Evolutionary conservation across 78 protist genomes (phyloP), one percentile per base, ranked within the genome.

Genomic region (Chrysochromulina parva): DNA sequence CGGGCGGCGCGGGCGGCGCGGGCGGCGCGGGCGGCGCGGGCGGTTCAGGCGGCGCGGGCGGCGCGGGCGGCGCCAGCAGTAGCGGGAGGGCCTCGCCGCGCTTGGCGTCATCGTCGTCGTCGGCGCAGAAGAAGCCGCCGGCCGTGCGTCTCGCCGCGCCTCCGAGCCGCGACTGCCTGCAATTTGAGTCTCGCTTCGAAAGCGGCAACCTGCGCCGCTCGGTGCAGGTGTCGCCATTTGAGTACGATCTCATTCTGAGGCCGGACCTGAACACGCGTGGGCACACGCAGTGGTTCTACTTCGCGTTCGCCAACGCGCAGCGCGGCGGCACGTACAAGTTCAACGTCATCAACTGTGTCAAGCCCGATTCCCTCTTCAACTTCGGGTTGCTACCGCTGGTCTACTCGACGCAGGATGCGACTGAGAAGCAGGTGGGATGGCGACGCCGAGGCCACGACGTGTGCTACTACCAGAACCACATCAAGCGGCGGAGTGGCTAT

Each of bases 271-370:
- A 94, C 92, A 93, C 96, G 26, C 22, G 54, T 14, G 92, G 91
- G 9, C 92, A 95, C 94, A 93, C 94, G 16, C 98, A 95, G 84
- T 97, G 98, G 98, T 96, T 87, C 62, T 95, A 93, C 92, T 96
- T 96, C 81, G 0, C 81, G 47, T 58, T 52, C 62, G 88, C 62
- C 26, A n/a, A 57, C 60, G 48, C 85, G 9, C 38, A 22, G 57
- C 22, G 19, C 24, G 84, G 38, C 28, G 28, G 53, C 19, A 89
- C 84, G 28, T 93, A 93, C 59, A 91, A 90, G 81, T 93, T 96
- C 93, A 96, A 95, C 93, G 88, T 96, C 54, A 67, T 96, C 78
- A 96, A 96, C 91, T 11, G 94, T 66, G 59, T 4, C 90, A 95
- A 95, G 88, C 81, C 91, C 1, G 74, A 74, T 90, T 84, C 93